Conservation (phyloP, 306 rosid genomes). For the Ceratonia siliqua region DNA sequence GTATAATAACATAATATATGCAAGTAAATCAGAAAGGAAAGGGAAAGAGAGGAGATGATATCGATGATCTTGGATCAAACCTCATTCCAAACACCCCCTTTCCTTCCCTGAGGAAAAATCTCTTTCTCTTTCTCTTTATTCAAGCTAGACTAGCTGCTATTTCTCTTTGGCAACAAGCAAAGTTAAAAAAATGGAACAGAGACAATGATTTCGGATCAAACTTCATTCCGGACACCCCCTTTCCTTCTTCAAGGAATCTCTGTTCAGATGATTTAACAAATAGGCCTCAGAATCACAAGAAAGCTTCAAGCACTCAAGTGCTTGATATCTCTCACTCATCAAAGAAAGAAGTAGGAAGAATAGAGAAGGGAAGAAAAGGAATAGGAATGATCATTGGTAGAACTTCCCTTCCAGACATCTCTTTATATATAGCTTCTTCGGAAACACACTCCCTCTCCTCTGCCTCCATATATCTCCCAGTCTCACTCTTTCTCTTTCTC, state of each 20-base stretch:
- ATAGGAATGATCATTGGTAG: neutral
- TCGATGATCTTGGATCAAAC: slow-evolving; percentile 59
- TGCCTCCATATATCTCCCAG: neutral
- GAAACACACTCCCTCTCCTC: neutral
- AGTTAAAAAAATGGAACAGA: neutral
- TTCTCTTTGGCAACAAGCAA: neutral
- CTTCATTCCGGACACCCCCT: slow-evolving; percentile 34
- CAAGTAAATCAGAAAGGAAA: neutral
- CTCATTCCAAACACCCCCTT: slow-evolving; percentile 50
- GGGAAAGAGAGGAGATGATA: slow-evolving; percentile 5
- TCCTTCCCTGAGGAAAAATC: neutral
- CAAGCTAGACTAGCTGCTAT: neutral
- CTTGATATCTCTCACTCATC: neutral
- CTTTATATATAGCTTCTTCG: slow-evolving; percentile 1
- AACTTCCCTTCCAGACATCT: neutral
- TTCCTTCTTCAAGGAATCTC: slow-evolving; percentile 1
- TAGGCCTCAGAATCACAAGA: neutral
- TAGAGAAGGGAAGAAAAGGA: neutral
- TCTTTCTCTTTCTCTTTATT: neutral
- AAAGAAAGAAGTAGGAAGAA: neutral
- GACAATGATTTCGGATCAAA: slow-evolving; percentile 39
- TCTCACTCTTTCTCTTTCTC: neutral
- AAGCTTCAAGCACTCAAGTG: neutral
- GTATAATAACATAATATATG: neutral
- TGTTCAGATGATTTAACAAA: neutral